These are phyloP conservation scores for Fusarium camptoceras DNA, from an alignment of 2,329 filamentous ascomycete species.

Conservation along the genomic window DNA sequence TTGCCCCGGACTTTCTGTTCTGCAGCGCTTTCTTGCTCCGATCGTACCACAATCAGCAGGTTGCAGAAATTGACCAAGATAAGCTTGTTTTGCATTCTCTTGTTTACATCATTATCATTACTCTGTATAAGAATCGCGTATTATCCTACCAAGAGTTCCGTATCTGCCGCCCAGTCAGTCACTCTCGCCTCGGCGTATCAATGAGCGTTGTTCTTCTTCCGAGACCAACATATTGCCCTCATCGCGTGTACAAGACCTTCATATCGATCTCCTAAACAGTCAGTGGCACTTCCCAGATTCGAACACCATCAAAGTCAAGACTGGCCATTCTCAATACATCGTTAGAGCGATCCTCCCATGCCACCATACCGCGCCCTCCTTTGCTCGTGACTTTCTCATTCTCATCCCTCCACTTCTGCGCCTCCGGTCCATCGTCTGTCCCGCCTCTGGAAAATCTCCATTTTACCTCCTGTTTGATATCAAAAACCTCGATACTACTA, in stretches of 20 bases:
- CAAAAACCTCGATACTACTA: constrained; percentile 24
- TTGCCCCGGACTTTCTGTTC: background rate
- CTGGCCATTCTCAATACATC: constrained; percentile 1
- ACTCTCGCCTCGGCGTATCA: background rate
- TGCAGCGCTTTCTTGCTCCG: background rate
- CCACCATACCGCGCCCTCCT: constrained; percentile 10
- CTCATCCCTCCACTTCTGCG: constrained; percentile 20
- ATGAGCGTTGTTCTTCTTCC: background rate
- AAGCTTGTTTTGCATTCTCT: background rate
- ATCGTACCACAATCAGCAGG: background rate
- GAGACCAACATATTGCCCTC: background rate
- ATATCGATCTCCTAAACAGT: background rate
- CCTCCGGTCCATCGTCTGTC: constrained; percentile 8
- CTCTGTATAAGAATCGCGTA: background rate
- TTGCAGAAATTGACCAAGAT: background rate
- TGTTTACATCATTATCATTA: background rate
- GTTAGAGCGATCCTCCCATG: constrained; percentile 12
- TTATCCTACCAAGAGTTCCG: background rate
- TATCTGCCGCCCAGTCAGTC: background rate
- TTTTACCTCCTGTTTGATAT: constrained; percentile 10
- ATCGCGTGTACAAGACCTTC: background rate
- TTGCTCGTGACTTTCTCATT: constrained; percentile 21
- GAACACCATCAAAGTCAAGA: constrained; percentile 27
- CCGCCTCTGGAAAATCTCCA: constrained; percentile 31
- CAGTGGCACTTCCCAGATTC: constrained; percentile 28